Conservation (phyloP, 1,284 basidiomycete genomes). For the Pseudozyma pruni region DNA sequence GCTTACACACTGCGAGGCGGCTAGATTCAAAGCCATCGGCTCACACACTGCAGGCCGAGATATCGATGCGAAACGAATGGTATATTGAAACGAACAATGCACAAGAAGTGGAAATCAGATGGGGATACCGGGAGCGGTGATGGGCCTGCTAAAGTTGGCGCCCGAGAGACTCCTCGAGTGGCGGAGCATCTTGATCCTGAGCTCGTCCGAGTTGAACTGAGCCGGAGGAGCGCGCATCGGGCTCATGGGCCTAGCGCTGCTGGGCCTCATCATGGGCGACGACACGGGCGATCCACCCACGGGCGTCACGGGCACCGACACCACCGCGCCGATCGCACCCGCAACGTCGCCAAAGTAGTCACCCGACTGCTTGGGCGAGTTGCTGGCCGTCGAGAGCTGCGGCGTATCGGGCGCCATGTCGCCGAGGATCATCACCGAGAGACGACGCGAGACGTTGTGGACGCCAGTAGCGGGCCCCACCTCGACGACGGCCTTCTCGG, state of each 20-base stretch:
- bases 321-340: constrained; percentile 18
- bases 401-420: constrained; percentile 23
- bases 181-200: constrained; percentile 44
- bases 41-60: no score
- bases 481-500: constrained; percentile 32
- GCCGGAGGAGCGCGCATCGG: constrained; percentile 37
- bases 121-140: constrained; percentile 38
- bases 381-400: constrained; percentile 16
- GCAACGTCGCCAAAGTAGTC: constrained; percentile 33
- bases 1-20: no score
- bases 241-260: constrained; percentile 37
- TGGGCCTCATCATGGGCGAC: constrained; percentile 21
- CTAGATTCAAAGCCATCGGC: no score
- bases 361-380: constrained; percentile 17
- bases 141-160: constrained; percentile 23
- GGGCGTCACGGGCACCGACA: constrained; percentile 24
- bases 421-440: constrained; percentile 40
- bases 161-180: constrained; percentile 27
- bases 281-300: constrained; percentile 16
- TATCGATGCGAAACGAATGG: not conserved
- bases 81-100: not conserved
- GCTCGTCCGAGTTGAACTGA: constrained; percentile 37
- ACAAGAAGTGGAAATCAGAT: constrained; percentile 1
- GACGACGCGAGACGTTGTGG: constrained; percentile 39
- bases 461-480: constrained; percentile 20